Evolutionary conservation across 2,329 filamentous ascomycete species (phyloP).

Genomic region (Penicillium sp.): DNA sequence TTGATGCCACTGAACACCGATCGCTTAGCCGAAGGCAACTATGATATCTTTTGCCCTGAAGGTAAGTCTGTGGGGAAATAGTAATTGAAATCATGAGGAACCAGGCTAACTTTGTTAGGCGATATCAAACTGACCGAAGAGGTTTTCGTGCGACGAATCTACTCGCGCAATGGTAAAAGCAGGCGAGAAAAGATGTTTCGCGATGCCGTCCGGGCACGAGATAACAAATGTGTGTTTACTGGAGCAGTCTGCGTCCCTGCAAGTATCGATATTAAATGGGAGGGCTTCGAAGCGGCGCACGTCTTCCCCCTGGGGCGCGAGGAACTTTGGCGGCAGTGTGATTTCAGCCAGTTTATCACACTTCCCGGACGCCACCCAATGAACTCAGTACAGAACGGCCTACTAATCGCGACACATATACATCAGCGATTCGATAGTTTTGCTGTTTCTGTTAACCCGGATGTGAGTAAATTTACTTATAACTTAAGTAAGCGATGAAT

Average conservation of each 20-base stretch:
- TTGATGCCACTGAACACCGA: conserved; percentile 6
- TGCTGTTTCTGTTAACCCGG: conserved; percentile 16
- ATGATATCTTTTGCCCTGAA: conserved; percentile 15
- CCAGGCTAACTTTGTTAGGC: too few relatives aligned
- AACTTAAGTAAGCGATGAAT: neutral
- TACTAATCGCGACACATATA: conserved; percentile 9
- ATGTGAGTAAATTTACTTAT: conserved; percentile 5
- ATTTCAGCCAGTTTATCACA: conserved; percentile 5
- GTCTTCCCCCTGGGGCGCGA: too few relatives aligned
- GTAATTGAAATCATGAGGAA: too few relatives aligned
- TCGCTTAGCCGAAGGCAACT: conserved; percentile 4
- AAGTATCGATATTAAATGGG: too few relatives aligned
- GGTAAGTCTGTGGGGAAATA: too few relatives aligned
- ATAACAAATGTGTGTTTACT: too few relatives aligned
- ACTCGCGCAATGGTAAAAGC: neutral
- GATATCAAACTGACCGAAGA: too few relatives aligned
- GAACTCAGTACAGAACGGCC: conserved; percentile 15
- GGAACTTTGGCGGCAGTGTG: too few relatives aligned
- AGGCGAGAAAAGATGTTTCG: conserved; percentile 3
- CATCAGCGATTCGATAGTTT: conserved; percentile 17
- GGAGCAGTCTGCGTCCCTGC: too few relatives aligned
- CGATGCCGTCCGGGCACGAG: too few relatives aligned
- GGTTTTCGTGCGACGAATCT: conserved; percentile 8
- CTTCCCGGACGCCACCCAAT: neutral
- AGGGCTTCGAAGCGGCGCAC: too few relatives aligned